Conservation (phyloP, 495 filamentous ascomycete genomes). For the Daldinia vernicosa region DNA sequence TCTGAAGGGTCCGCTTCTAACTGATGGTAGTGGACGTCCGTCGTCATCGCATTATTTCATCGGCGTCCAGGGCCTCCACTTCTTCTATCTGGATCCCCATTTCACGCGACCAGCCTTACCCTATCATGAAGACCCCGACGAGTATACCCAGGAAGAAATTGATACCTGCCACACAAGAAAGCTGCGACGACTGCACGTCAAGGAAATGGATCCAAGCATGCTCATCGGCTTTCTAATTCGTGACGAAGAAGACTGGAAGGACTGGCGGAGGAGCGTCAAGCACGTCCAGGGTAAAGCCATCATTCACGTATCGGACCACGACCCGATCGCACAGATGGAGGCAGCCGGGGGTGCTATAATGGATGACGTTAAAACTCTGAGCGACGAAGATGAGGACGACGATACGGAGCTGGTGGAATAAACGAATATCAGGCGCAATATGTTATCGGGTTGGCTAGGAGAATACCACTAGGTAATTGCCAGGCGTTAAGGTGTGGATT, state of each 20-base stretch:
- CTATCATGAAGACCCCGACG: conserved; percentile 56
- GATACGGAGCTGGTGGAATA: conserved; percentile 52
- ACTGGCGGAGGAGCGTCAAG: conserved; percentile 76
- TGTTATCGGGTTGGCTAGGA: conserved; percentile 34
- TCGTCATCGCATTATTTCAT: conserved; percentile 97
- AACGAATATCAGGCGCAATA: conserved; percentile 41
- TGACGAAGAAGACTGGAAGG: conserved; percentile 81
- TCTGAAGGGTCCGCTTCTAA: conserved; percentile 13
- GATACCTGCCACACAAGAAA: conserved; percentile 88
- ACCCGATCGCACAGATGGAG: conserved; percentile 62
- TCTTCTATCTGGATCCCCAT: conserved; percentile 98
- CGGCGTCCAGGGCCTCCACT: conserved; percentile 84
- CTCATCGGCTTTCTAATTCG: conserved; percentile 93
- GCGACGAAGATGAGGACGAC: conserved; percentile 61
- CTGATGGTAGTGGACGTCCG: conserved; percentile 77
- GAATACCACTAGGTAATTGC: conserved; percentile 42
- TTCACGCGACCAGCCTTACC: conserved; percentile 74
- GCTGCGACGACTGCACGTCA: conserved; percentile 79
- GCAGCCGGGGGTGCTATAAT: conserved; percentile 79
- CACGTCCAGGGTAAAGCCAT: conserved; percentile 81
- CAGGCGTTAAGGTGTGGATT: conserved; percentile 28
- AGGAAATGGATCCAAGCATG: conserved; percentile 99
- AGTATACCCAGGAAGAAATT: conserved; percentile 75
- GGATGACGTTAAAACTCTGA: conserved; percentile 87
- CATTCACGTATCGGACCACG: conserved; percentile 77